These are phyloP conservation scores for Ophiocordyceps camponoti-rufipedis DNA, from an alignment of 2,329 filamentous ascomycete genomes.

Conservation along the genomic window DNA sequence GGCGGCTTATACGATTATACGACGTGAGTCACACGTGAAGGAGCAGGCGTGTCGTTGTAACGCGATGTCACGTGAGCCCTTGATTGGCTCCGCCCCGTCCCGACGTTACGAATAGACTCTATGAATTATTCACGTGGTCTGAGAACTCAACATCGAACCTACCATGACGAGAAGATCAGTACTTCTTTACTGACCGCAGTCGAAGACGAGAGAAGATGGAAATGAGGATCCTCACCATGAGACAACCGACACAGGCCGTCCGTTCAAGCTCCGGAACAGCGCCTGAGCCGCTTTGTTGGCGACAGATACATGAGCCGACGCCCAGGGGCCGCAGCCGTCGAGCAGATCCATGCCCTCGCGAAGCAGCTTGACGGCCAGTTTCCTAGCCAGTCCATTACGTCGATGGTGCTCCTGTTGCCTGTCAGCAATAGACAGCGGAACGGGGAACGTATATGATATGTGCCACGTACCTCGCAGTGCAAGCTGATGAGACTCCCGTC, in stretches of 20 bases:
- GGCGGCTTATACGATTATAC: too few species aligned
- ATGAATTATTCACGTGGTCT: too few species aligned
- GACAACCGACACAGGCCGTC: constrained; percentile 32
- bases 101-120: too few species aligned
- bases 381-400: constrained; percentile 43
- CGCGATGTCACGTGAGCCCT: not conserved
- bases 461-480: constrained; percentile 31
- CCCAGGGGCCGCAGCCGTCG: constrained; percentile 28
- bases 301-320: constrained; percentile 44
- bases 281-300: constrained; percentile 41
- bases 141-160: too few species aligned
- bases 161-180: too few species aligned
- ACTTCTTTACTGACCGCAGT: too few species aligned
- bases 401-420: constrained; percentile 31
- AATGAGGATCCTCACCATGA: constrained; percentile 31
- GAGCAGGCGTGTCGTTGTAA: not conserved
- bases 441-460: too few species aligned
- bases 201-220: too few species aligned
- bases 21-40: too few species aligned
- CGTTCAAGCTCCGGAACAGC: constrained; percentile 44
- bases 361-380: constrained; percentile 39
- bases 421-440: too few species aligned
- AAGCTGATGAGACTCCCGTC: constrained; percentile 44
- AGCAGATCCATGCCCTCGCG: constrained; percentile 13
- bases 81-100: not conserved